A percentile compares a stretch with the other conserved stretches of the same genome.
These are phyloP conservation scores for Aspergillus puulaauensis DNA, from an alignment of 2,329 filamentous ascomycete species.

Conservation along the genomic window DNA sequence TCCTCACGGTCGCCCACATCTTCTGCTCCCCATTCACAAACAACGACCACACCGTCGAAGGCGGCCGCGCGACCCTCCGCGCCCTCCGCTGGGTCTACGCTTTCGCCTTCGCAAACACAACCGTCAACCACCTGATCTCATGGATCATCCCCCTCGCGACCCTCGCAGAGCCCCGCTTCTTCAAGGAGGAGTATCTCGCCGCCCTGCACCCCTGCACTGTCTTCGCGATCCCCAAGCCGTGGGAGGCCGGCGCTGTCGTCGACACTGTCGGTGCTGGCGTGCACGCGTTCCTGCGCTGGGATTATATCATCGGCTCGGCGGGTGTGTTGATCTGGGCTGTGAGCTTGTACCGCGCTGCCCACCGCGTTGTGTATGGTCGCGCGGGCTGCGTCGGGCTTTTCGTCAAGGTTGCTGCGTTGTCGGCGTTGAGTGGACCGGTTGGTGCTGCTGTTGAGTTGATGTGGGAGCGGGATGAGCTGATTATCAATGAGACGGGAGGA, in stretches of 20 bases:
- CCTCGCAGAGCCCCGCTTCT: conserved; percentile 34
- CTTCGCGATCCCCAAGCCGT: conserved; percentile 37
- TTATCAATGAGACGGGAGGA: conserved; percentile 36
- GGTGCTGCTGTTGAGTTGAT: conserved; percentile 47
- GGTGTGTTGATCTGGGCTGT: conserved; percentile 49
- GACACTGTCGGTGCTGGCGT: conserved; percentile 41
- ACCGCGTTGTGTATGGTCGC: conserved; percentile 26
- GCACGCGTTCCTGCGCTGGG: conserved; percentile 51
- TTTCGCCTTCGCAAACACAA: conserved; percentile 42
- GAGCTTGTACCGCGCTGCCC: conserved; percentile 34
- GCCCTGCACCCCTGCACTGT: conserved; percentile 41
- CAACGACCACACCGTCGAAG: conserved; percentile 21
- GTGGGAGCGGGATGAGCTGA: conserved; percentile 52
- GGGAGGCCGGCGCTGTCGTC: conserved; percentile 30
- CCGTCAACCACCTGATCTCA: conserved; percentile 42
- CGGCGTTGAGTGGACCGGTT: conserved; percentile 43
- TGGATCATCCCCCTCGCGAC: conserved; percentile 44
- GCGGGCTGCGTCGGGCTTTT: conserved; percentile 28
- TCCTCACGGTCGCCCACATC: conserved; percentile 34
- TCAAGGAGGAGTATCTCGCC: conserved; percentile 30
- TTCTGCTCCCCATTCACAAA: conserved; percentile 24
- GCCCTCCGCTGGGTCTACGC: conserved; percentile 42
- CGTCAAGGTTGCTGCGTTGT: conserved; percentile 36
- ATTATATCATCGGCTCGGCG: conserved; percentile 45
- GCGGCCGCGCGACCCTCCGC: conserved; percentile 27